phyloP scores from a whole-genome alignment of 1,139 yeast species.

The Kodamaea anthophila region DNA sequence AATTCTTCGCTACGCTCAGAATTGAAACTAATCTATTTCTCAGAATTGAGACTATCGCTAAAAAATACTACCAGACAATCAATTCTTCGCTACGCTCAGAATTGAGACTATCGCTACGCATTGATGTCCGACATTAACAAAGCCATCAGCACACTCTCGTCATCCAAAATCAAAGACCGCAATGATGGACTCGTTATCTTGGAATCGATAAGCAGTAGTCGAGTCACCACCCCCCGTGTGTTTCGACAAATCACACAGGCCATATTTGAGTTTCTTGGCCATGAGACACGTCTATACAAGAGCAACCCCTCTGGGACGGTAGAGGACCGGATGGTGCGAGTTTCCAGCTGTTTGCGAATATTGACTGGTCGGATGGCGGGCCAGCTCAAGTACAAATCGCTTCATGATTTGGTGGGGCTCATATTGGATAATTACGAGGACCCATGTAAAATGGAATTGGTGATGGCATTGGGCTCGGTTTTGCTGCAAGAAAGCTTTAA shows the following conservation, averaged over 20 bases:
- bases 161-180: slow-evolving; percentile 48
- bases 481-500: slow-evolving; percentile 28
- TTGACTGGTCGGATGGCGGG: slow-evolving; percentile 22
- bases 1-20: no score
- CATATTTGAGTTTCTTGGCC: slow-evolving; percentile 33
- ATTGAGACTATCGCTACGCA: no score
- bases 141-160: slow-evolving; percentile 20
- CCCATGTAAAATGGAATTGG: slow-evolving; percentile 31
- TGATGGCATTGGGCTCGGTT: slow-evolving; percentile 22
- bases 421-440: slow-evolving; percentile 18
- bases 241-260: slow-evolving; percentile 26
- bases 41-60: no score
- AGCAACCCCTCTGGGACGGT: slow-evolving; percentile 24
- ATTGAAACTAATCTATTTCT: no score
- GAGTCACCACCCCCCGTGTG: slow-evolving; percentile 18
- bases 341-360: slow-evolving; percentile 32
- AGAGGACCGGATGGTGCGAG: slow-evolving; percentile 36
- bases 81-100: no score
- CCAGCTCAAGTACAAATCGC: slow-evolving; percentile 26
- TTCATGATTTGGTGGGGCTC: slow-evolving; percentile 19
- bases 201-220: slow-evolving; percentile 23
- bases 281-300: slow-evolving; percentile 33
- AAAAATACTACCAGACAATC: no score
- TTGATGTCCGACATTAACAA: slow-evolving; percentile 18
- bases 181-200: slow-evolving; percentile 43